Evolutionary conservation across 2,329 filamentous ascomycete species (phyloP).

Genomic region (Phyllosticta capitalensis): DNA sequence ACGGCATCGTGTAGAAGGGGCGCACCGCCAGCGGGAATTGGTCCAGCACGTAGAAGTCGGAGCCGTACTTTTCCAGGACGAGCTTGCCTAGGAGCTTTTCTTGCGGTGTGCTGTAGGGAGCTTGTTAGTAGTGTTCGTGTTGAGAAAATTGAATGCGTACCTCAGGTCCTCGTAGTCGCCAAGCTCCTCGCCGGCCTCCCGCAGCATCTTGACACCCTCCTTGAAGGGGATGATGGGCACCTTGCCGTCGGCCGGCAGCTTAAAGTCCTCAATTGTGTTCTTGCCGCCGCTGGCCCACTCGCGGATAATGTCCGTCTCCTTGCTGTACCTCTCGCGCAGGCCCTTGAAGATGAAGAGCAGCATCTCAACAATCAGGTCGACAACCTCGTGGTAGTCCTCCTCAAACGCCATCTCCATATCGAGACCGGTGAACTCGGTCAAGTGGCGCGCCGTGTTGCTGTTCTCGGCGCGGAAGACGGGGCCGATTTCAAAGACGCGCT

Average conservation of each 20-base stretch:
- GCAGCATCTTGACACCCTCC: constrained; percentile 67
- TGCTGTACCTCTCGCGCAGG: constrained; percentile 55
- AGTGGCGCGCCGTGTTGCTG: constrained; percentile 72
- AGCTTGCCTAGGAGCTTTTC: constrained; percentile 84
- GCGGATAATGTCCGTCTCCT: constrained; percentile 64
- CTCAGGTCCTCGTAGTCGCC: constrained; percentile 69
- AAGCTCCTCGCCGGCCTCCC: constrained; percentile 67
- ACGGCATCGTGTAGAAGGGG: constrained; percentile 86
- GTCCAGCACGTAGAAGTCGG: constrained; percentile 94
- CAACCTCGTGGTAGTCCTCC: constrained; percentile 66
- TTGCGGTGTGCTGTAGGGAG: constrained; percentile 51
- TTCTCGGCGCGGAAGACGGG: constrained; percentile 83
- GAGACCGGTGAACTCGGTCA: constrained; percentile 83
- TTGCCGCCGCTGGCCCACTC: constrained; percentile 33
- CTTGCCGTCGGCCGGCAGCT: constrained; percentile 64
- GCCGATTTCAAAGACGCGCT: constrained; percentile 69
- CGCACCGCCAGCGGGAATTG: constrained; percentile 86
- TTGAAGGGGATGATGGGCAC: constrained; percentile 69
- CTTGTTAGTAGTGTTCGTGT: neutral
- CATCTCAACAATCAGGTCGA: constrained; percentile 61
- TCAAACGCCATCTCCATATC: constrained; percentile 88
- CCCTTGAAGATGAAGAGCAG: constrained; percentile 72
- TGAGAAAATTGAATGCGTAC: constrained; percentile 15
- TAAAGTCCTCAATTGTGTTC: constrained; percentile 69
- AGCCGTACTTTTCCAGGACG: constrained; percentile 78